Conservation (phyloP, 2,329 filamentous ascomycete species). For the Diaporthe longicolla region DNA sequence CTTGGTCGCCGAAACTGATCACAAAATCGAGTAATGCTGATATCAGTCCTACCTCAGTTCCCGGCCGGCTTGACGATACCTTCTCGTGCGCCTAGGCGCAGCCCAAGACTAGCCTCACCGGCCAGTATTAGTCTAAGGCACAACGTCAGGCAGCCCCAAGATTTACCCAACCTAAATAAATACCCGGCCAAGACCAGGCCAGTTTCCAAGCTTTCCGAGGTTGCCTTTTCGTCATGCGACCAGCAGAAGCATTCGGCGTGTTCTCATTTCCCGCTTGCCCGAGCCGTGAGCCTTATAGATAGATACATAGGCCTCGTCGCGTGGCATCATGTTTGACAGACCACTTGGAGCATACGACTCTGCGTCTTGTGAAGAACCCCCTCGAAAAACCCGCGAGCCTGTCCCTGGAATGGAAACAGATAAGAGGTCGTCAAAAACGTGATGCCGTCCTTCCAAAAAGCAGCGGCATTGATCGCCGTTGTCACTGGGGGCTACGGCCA, state of each 20-base stretch:
- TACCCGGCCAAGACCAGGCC: neutral
- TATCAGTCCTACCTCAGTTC: neutral
- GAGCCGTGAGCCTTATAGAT: neutral
- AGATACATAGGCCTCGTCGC: neutral
- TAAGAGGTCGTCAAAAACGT: neutral
- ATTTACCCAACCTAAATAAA: neutral
- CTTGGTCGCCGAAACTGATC: neutral
- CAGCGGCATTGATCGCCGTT: neutral
- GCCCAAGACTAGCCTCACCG: neutral
- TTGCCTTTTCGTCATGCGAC: neutral
- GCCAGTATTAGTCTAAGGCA: neutral
- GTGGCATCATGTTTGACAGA: neutral
- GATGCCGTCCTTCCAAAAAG: neutral
- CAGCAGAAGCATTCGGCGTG: neutral
- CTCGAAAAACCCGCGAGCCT: neutral
- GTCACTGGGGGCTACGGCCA: constrained; percentile 44
- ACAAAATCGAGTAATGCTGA: no score
- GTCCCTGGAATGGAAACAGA: neutral
- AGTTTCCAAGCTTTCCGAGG: constrained; percentile 6
- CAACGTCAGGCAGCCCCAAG: neutral
- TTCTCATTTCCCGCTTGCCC: neutral
- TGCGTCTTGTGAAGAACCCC: neutral
- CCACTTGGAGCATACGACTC: neutral
- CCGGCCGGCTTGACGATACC: neutral
- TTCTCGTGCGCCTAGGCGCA: neutral